phyloP scores from a whole-genome alignment of 345 rosid genomes.

The Eucalyptus melliodora region DNA sequence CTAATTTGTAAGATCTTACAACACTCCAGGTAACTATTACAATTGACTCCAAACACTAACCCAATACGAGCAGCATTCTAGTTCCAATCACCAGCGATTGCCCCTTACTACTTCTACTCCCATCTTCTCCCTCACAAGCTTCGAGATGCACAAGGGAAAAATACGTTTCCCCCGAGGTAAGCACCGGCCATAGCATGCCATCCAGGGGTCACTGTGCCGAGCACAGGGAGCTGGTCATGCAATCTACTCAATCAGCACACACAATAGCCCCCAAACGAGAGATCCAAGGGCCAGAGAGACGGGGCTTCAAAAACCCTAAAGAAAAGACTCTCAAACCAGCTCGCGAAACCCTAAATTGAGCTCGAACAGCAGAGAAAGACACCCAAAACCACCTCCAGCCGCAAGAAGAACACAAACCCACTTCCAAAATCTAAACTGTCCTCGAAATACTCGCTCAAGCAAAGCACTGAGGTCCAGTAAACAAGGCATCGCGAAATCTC shows the following conservation, averaged over 20 bases:
- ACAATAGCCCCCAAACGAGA: background rate
- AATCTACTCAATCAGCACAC: background rate
- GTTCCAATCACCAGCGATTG: background rate
- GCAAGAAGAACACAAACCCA: background rate
- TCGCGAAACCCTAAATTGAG: background rate
- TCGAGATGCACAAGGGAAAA: background rate
- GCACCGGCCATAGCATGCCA: background rate
- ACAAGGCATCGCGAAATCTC: background rate
- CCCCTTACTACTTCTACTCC: background rate
- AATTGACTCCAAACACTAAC: background rate
- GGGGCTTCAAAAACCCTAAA: conserved; percentile 2
- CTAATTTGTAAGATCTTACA: background rate
- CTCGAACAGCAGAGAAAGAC: background rate
- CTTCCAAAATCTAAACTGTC: background rate
- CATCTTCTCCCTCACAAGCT: background rate
- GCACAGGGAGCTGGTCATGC: background rate
- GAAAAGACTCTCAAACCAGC: background rate
- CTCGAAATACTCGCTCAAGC: background rate
- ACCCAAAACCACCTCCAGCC: background rate
- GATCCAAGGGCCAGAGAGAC: background rate
- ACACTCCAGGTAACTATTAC: background rate
- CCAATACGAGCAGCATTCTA: background rate
- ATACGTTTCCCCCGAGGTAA: background rate
- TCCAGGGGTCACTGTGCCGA: background rate
- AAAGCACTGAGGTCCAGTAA: background rate